phyloP scores from a whole-genome alignment of 1,139 yeast genomes.

The Suhomyces terraborum region DNA sequence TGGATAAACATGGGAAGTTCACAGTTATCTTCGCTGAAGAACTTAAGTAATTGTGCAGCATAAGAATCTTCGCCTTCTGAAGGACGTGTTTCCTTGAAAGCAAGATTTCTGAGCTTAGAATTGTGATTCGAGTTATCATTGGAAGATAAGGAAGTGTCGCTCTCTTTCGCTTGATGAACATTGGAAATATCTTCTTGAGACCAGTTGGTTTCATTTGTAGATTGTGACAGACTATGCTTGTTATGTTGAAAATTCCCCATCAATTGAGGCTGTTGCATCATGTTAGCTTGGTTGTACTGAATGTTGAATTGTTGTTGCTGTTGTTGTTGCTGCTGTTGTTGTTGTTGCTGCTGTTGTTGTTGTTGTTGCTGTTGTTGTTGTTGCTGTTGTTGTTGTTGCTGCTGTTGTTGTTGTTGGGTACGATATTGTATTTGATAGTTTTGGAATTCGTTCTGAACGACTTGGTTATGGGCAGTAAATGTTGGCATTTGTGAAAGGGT shows the following conservation, averaged over 20 bases:
- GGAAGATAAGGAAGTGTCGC: slow-evolving; percentile 48
- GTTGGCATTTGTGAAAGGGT: slow-evolving; percentile 14
- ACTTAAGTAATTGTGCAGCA: slow-evolving; percentile 56
- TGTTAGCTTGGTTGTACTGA: slow-evolving; percentile 12
- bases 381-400: slow-evolving; percentile 19
- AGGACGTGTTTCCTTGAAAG: slow-evolving; percentile 8
- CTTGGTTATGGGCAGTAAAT: slow-evolving; percentile 22
- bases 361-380: slow-evolving; percentile 15
- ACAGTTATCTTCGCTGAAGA: slow-evolving; percentile 71
- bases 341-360: slow-evolving; percentile 22
- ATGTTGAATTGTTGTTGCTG: slow-evolving; percentile 24
- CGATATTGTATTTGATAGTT: slow-evolving; percentile 32
- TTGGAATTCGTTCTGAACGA: slow-evolving; percentile 30
- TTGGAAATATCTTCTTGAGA: slow-evolving; percentile 41
- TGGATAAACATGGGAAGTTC: slow-evolving; percentile 74
- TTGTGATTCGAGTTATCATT: slow-evolving; percentile 28
- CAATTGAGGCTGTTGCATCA: slow-evolving; percentile 18
- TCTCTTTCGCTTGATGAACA: slow-evolving; percentile 30
- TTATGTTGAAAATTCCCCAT: slow-evolving; percentile 35
- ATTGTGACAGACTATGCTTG: slow-evolving; percentile 41
- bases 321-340: slow-evolving; percentile 17
- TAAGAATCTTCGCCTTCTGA: slow-evolving; percentile 40
- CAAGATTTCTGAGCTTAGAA: slow-evolving; percentile 7
- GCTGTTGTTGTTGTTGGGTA: slow-evolving; percentile 23
- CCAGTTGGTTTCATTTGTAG: slow-evolving; percentile 51